Conservation (phyloP, 345 rosid species). For the Populus euphratica region DNA sequence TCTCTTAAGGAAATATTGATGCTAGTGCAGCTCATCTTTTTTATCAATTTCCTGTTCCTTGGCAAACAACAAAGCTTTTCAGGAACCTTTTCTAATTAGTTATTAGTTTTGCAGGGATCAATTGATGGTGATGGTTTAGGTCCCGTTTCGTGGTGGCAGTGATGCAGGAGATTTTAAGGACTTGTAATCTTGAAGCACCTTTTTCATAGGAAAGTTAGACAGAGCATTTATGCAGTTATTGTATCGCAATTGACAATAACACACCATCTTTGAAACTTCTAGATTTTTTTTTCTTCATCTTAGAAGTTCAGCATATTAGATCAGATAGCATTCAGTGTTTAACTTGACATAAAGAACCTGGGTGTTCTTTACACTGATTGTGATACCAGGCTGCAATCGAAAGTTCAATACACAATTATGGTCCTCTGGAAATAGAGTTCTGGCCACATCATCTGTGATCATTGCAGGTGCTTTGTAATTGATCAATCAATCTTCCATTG, state of each 20-base stretch:
- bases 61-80: background rate
- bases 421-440: too few relatives aligned
- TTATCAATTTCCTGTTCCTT: background rate
- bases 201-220: background rate
- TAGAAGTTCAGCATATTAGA: background rate
- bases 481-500: too few relatives aligned
- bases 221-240: background rate
- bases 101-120: slow-evolving; percentile 49
- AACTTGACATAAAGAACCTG: too few relatives aligned
- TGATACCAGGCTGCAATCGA: too few relatives aligned
- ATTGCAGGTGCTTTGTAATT: too few relatives aligned
- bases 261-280: background rate
- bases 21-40: background rate
- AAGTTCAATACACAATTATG: too few relatives aligned
- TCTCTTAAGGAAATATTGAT: too few relatives aligned
- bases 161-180: slow-evolving; percentile 13
- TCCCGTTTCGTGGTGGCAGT: slow-evolving; percentile 87
- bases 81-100: background rate
- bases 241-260: too few relatives aligned
- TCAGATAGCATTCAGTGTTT: too few relatives aligned
- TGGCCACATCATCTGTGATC: too few relatives aligned
- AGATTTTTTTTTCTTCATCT: background rate
- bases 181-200: background rate
- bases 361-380: too few relatives aligned
- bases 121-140: slow-evolving; percentile 73